Evolutionary conservation across 1,139 yeast species (phyloP).

Genomic region (Debaryomyces subglobosus): DNA sequence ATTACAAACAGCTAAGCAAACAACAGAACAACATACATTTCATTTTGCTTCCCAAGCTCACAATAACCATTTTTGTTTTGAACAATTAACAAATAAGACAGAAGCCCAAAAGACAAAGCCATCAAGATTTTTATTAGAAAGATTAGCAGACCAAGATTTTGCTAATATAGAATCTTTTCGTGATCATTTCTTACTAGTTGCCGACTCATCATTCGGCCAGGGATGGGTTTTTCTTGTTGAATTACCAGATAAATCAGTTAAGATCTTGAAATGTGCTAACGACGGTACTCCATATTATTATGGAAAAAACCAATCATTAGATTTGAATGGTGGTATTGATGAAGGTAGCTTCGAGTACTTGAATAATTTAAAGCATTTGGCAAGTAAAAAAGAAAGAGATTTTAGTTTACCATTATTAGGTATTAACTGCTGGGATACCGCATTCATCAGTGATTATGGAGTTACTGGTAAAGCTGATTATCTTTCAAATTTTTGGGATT

Average conservation of each 20-base stretch:
- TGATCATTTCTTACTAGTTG: slow-evolving; percentile 54
- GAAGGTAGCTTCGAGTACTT: slow-evolving; percentile 54
- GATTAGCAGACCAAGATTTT: slow-evolving; percentile 40
- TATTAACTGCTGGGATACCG: slow-evolving; percentile 85
- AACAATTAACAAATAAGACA: slow-evolving; percentile 53
- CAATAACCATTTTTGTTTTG: slow-evolving; percentile 87
- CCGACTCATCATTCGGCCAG: slow-evolving; percentile 61
- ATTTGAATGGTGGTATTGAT: slow-evolving; percentile 72
- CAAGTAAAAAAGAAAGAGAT: slow-evolving; percentile 54
- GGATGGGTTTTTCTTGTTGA: slow-evolving; percentile 94
- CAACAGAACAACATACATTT: slow-evolving; percentile 71
- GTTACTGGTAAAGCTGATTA: slow-evolving; percentile 73
- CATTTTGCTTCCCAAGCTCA: slow-evolving; percentile 91
- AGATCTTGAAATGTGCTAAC: slow-evolving; percentile 67
- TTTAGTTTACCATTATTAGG: slow-evolving; percentile 79
- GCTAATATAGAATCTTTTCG: slow-evolving; percentile 55
- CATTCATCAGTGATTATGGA: slow-evolving; percentile 84
- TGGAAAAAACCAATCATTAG: slow-evolving; percentile 74
- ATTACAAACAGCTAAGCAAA: slow-evolving; percentile 69
- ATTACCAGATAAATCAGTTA: slow-evolving; percentile 64
- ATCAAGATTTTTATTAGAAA: slow-evolving; percentile 50
- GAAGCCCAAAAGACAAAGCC: slow-evolving; percentile 45
- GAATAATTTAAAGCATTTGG: slow-evolving; percentile 48
- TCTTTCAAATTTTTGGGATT: slow-evolving; percentile 73
- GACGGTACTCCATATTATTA: slow-evolving; percentile 91